A percentile compares a stretch with the other conserved stretches of the same genome.
Conservation (phyloP, 1,139 yeast genomes). For the Keqinozyma sinolaborantium region DNA sequence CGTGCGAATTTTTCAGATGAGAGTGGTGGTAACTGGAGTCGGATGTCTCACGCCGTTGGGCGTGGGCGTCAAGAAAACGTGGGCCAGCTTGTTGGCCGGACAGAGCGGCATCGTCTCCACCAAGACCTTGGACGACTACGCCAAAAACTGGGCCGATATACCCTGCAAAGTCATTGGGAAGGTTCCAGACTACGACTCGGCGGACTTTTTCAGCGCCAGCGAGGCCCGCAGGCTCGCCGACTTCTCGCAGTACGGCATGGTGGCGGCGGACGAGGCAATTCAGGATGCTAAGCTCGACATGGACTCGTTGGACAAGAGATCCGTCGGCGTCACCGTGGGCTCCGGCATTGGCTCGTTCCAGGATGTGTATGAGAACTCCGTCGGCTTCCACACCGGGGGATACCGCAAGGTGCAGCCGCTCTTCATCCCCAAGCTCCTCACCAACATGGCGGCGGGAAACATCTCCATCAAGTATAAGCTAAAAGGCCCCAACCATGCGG, state of each 20-base stretch:
- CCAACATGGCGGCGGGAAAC: slow-evolving; percentile 95
- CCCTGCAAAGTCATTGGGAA: slow-evolving; percentile 78
- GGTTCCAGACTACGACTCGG: slow-evolving; percentile 54
- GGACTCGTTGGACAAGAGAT: slow-evolving; percentile 31
- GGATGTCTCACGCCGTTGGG: slow-evolving; percentile 89
- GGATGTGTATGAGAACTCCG: slow-evolving; percentile 63
- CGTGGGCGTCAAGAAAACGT: slow-evolving; percentile 52
- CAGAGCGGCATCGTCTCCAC: slow-evolving; percentile 60
- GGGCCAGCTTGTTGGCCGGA: slow-evolving; percentile 50
- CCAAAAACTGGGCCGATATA: slow-evolving; percentile 50
- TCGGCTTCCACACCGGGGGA: slow-evolving; percentile 48
- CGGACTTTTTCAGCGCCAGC: slow-evolving; percentile 38
- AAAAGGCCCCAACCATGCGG: slow-evolving; percentile 84
- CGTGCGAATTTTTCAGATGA: slow-evolving; percentile 10
- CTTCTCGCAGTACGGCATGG: slow-evolving; percentile 77
- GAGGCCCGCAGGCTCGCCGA: slow-evolving; percentile 63
- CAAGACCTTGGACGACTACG: slow-evolving; percentile 36
- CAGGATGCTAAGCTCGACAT: slow-evolving; percentile 53
- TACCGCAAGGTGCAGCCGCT: slow-evolving; percentile 78
- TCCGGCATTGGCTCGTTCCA: slow-evolving; percentile 91
- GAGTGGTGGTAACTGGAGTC: slow-evolving; percentile 91
- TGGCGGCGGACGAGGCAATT: slow-evolving; percentile 76
- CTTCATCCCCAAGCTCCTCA: slow-evolving; percentile 76
- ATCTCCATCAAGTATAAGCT: slow-evolving; percentile 74
- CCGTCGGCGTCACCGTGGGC: slow-evolving; percentile 78